Conservation (phyloP, 257 asterid genomes). For the Phtheirospermum japonicum region DNA sequence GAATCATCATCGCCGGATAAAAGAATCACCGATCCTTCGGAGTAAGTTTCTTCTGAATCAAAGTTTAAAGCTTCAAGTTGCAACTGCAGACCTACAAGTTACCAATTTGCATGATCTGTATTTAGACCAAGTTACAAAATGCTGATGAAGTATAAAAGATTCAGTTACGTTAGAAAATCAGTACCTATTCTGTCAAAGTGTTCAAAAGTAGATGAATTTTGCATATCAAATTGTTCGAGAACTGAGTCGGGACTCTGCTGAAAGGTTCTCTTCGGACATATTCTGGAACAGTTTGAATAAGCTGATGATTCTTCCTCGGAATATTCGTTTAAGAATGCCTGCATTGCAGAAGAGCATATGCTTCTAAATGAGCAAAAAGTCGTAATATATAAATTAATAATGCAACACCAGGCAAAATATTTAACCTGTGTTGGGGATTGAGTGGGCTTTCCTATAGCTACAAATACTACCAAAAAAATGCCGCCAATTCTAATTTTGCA, state of each 20-base stretch:
- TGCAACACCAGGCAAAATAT: not conserved
- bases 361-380: not conserved
- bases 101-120: slow-evolving; percentile 15
- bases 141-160: slow-evolving; percentile 9
- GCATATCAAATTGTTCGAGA: slow-evolving; percentile 44
- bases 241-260: slow-evolving; percentile 68
- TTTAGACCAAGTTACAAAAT: slow-evolving; percentile 15
- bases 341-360: slow-evolving; percentile 26
- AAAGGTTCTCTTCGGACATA: slow-evolving; percentile 39
- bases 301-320: slow-evolving; percentile 30
- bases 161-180: slow-evolving; percentile 19
- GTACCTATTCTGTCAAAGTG: slow-evolving; percentile 29
- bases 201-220: slow-evolving; percentile 28
- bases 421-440: not conserved
- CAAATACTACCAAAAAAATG: not conserved
- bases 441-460: slow-evolving; percentile 10
- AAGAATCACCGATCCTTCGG: slow-evolving; percentile 60
- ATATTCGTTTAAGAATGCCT: slow-evolving; percentile 41
- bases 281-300: slow-evolving; percentile 28
- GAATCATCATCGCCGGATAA: slow-evolving; percentile 60
- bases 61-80: slow-evolving; percentile 53
- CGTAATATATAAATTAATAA: not conserved
- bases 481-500: not conserved
- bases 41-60: slow-evolving; percentile 45
- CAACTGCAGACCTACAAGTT: slow-evolving; percentile 42